These are phyloP conservation scores for Pseudocercospora vitis DNA, from an alignment of 2,329 filamentous ascomycete species.

Conservation along the genomic window DNA sequence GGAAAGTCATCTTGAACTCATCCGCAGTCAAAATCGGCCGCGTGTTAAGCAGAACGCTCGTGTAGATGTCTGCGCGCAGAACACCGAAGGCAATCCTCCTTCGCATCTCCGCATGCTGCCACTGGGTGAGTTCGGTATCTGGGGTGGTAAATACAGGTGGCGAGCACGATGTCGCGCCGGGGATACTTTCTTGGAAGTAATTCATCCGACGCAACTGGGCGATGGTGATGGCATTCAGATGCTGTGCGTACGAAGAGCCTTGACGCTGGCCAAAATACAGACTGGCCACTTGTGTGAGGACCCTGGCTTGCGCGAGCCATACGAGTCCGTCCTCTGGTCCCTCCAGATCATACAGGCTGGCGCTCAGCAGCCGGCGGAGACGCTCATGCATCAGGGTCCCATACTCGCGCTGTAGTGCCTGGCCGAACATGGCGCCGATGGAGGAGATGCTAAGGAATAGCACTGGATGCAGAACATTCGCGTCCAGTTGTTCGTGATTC, in stretches of 20 bases:
- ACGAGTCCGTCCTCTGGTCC: constrained; percentile 17
- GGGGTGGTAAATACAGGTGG: not conserved
- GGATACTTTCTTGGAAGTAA: constrained; percentile 20
- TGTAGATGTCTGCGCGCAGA: constrained; percentile 21
- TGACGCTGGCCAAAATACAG: constrained; percentile 26
- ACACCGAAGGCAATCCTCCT: constrained; percentile 21
- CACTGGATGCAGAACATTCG: constrained; percentile 19
- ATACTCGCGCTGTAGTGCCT: constrained; percentile 15
- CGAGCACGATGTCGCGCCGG: constrained; percentile 5
- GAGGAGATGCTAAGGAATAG: constrained; percentile 21
- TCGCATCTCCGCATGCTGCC: constrained; percentile 13
- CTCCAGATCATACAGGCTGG: constrained; percentile 23
- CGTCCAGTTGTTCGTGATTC: constrained; percentile 16
- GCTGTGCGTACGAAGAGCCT: constrained; percentile 24
- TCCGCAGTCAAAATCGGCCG: constrained; percentile 21
- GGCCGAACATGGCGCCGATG: constrained; percentile 22
- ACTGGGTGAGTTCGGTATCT: constrained; percentile 10
- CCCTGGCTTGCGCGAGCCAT: constrained; percentile 21
- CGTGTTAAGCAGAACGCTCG: constrained; percentile 19
- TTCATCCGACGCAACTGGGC: constrained; percentile 23
- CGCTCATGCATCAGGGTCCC: constrained; percentile 21
- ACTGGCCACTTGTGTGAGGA: constrained; percentile 21
- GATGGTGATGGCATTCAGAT: constrained; percentile 21
- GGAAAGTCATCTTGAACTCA: constrained; percentile 23
- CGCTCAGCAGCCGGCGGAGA: constrained; percentile 17